phyloP scores from a whole-genome alignment of 768 basidiomycete species.

The Boletus insuetus region DNA sequence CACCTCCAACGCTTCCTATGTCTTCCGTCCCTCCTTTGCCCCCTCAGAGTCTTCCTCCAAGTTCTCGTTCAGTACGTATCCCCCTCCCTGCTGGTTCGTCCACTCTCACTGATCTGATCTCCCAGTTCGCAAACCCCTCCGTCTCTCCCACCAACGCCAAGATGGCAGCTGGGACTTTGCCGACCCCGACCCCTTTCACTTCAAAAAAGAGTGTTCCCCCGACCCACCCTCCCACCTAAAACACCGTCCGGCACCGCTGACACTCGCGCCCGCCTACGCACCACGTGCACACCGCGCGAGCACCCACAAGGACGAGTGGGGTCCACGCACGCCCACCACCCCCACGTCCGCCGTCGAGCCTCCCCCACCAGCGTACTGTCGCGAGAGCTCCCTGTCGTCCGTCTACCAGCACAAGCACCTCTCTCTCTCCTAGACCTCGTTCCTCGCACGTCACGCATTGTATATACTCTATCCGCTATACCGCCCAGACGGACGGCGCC shows the following conservation, averaged over 20 bases:
- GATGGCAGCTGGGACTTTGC: constrained; percentile 32
- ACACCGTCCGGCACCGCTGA: constrained; percentile 16
- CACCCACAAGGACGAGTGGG: constrained; percentile 20
- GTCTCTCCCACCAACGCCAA: constrained; percentile 15
- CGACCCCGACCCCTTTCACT: constrained; percentile 23
- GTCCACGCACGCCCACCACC: constrained; percentile 16
- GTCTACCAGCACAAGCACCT: background rate
- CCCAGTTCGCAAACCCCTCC: constrained; percentile 26
- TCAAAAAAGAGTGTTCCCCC: background rate
- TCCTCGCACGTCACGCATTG: background rate
- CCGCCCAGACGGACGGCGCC: background rate
- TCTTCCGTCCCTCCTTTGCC: constrained; percentile 20
- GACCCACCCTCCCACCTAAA: background rate
- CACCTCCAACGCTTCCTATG: constrained; percentile 7
- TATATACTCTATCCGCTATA: background rate
- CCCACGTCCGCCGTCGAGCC: constrained; percentile 17
- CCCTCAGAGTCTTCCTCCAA: constrained; percentile 28
- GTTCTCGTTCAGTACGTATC: constrained; percentile 26
- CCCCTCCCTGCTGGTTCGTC: no score
- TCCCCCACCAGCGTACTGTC: constrained; percentile 28
- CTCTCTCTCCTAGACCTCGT: background rate
- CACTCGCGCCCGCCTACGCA: background rate
- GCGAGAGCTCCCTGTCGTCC: background rate
- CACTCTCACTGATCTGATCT: background rate
- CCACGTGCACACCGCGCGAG: constrained; percentile 16